Conservation (phyloP, 2,329 filamentous ascomycete genomes). For the Pestalotiopsis sp. region DNA sequence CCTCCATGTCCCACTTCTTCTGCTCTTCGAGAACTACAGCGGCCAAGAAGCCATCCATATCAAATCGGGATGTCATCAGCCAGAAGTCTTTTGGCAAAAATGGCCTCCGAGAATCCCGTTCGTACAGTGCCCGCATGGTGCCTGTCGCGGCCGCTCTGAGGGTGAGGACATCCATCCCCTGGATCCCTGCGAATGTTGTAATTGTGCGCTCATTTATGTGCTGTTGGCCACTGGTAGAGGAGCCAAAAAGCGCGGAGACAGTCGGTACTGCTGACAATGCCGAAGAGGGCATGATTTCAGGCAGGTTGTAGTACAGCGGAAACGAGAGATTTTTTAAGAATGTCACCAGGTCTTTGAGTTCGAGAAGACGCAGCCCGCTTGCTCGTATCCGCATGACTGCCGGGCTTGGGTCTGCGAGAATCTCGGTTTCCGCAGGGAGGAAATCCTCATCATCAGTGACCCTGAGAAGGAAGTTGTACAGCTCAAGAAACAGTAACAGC, state of each 20-base stretch:
- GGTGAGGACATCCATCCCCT: conserved; percentile 75
- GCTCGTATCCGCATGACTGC: conserved; percentile 52
- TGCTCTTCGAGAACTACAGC: conserved; percentile 89
- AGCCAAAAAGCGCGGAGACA: conserved; percentile 14
- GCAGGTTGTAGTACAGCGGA: conserved; percentile 80
- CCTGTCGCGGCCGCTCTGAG: conserved; percentile 80
- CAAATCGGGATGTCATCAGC: conserved; percentile 87
- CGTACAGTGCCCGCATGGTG: conserved; percentile 85
- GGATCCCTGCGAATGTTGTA: conserved; percentile 45
- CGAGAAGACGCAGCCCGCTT: conserved; percentile 69
- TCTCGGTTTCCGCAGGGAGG: conserved; percentile 59
- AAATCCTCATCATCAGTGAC: conserved; percentile 98
- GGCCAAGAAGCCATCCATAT: conserved; percentile 85
- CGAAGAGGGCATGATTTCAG: conserved; percentile 50
- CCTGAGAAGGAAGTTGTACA: conserved; percentile 90
- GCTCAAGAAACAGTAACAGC: conserved; percentile 85
- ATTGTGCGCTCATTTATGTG: conserved; percentile 15
- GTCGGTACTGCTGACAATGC: conserved; percentile 21
- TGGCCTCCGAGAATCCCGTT: conserved; percentile 83
- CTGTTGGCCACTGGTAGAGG: conserved; percentile 13
- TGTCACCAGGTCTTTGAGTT: conserved; percentile 73
- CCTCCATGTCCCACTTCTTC: conserved; percentile 67
- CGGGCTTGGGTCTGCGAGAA: conserved; percentile 36
- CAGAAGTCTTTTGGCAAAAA: conserved; percentile 87
- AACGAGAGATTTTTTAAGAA: conserved; percentile 94